Conservation (phyloP, 2,329 filamentous ascomycete genomes). For the Cladorrhinum sp. region DNA sequence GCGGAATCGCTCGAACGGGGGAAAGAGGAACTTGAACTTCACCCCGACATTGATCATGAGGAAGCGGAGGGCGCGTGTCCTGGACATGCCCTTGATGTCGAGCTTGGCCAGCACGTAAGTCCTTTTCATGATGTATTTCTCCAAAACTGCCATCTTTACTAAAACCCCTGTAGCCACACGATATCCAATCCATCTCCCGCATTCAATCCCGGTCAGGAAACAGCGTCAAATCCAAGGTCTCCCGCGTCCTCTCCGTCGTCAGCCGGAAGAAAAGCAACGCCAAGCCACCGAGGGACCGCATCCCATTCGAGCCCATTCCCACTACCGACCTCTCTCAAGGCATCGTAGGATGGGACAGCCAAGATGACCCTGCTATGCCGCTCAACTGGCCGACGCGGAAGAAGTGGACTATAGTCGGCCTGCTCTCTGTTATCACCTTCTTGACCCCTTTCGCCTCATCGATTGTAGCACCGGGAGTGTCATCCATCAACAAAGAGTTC, state of each 20-base stretch:
- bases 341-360: conserved; percentile 59
- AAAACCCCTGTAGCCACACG: conserved; percentile 15
- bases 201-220: conserved; percentile 18
- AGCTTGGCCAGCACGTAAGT: conserved; percentile 21
- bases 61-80: conserved; percentile 32
- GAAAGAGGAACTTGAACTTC: conserved; percentile 35
- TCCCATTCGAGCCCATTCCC: conserved; percentile 40
- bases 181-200: conserved; percentile 20
- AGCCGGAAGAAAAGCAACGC: conserved; percentile 27
- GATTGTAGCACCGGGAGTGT: conserved; percentile 52
- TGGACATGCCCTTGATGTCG: conserved; percentile 29
- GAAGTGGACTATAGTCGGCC: conserved; percentile 57
- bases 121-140: not conserved
- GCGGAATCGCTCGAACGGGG: not conserved
- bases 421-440: conserved; percentile 60
- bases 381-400: conserved; percentile 53
- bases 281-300: conserved; percentile 26
- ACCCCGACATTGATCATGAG: conserved; percentile 31
- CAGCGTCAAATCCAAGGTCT: conserved; percentile 28
- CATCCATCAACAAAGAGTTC: conserved; percentile 44
- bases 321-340: conserved; percentile 49
- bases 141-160: not conserved
- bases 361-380: conserved; percentile 56
- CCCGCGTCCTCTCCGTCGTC: conserved; percentile 28
- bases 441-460: conserved; percentile 65